Base-by-base conservation (phyloP, 2,329 filamentous ascomycete genomes). In the Dendrostoma leiphaemia region DNA sequence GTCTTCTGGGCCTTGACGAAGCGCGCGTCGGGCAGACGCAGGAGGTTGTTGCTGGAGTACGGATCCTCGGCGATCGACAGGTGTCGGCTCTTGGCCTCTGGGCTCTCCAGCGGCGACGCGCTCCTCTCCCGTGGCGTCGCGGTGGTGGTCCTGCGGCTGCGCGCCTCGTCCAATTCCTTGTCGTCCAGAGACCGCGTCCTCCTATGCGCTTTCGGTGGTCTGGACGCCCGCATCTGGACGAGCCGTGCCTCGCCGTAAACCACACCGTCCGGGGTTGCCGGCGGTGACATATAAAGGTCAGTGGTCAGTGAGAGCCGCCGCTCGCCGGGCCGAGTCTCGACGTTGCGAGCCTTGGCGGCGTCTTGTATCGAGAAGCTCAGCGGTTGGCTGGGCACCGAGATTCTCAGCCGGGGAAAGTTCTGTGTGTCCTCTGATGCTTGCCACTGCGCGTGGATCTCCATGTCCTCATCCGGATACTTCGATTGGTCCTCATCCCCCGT, bases 201-300 rank as follows among this genome's bases (percentile, higher is more conserved):
- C 21, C 64, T 61, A 8, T 72, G 46, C 6, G 62, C 61, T 4
- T 59, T 59, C 15, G 54, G 61, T 3, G 60, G 58, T 12, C 61
- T 57, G 3, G 69, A 64, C 3, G 62, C 60, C 10, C 65, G 62
- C 62, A 74, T 63, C 34, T 74, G 69, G 8, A 75, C 53, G 12
- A 75, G 53, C 2, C 71, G 69, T 6, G 73, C 71, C 51, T 75
- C 69, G 3, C 71, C 73, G 43, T 70, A 72, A 35, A 72, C 63
- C 49, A 74, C 66, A 19, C 67, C 66, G 46, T 73, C 73, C 59
- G 41, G 70, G 64, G 34, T 64, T 62, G 44, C 67, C 59, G 61
- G 68, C 4, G 59, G 55, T n/a, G 59, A 61, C 3, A 51, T 69
- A 52, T 68, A 68, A 3, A 60, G 59, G 19, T 74, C 70, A 1